Evolutionary conservation across 441 rosid species (phyloP).

Genomic region (Omphalea diandra): DNA sequence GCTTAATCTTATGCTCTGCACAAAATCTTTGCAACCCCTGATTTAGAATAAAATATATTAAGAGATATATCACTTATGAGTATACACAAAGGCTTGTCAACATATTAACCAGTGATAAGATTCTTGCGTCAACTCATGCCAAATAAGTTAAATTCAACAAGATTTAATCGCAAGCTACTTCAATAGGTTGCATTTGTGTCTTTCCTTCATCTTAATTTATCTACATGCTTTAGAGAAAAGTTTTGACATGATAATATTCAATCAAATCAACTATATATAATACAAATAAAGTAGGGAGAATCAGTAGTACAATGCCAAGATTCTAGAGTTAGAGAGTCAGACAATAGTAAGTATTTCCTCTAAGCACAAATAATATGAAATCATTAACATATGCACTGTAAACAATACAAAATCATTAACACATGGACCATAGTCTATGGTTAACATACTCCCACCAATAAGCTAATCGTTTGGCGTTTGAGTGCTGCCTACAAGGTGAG

Average conservation of each 20-base stretch:
- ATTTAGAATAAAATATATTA: slow-evolving; percentile 5
- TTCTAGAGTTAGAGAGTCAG: too few species aligned
- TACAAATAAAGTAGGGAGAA: too few species aligned
- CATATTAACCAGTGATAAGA: too few species aligned
- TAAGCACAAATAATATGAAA: neutral
- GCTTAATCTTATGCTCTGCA: slow-evolving; percentile 84
- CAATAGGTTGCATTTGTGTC: neutral
- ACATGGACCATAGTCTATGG: too few species aligned
- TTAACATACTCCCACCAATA: too few species aligned
- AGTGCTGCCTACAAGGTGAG: too few species aligned
- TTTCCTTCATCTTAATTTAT: neutral
- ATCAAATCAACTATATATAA: neutral
- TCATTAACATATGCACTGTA: too few species aligned
- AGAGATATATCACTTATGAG: slow-evolving; percentile 2
- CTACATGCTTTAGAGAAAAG: neutral
- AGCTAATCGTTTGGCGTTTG: too few species aligned
- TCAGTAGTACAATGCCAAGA: too few species aligned
- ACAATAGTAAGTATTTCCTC: neutral
- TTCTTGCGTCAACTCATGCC: neutral
- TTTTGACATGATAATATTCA: neutral
- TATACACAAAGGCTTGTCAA: too few species aligned
- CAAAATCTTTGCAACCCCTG: slow-evolving; percentile 96
- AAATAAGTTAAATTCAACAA: neutral
- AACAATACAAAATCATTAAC: too few species aligned
- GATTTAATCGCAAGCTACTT: neutral